phyloP scores from a whole-genome alignment of 164 flowering plant species.

The Chloranthus sessilifolius region DNA sequence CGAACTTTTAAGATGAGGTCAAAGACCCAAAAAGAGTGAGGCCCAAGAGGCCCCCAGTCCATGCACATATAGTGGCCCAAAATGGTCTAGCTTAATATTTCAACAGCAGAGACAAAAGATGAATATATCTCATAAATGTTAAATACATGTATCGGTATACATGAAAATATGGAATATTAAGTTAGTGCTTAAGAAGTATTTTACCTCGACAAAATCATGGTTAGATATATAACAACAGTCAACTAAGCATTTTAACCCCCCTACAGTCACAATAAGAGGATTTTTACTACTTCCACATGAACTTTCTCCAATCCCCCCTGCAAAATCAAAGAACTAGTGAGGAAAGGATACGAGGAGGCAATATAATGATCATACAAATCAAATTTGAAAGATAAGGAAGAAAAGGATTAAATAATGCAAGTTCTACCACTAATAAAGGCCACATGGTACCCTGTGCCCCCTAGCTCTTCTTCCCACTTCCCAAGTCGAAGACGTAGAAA shows the following conservation, averaged over 20 bases:
- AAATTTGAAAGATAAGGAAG: neutral
- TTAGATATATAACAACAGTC: constrained; percentile 69
- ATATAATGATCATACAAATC: neutral
- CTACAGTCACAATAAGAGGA: constrained; percentile 42
- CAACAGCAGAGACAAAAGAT: too few species aligned
- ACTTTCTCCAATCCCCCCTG: constrained; percentile 33
- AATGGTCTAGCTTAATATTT: too few species aligned
- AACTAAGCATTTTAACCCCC: constrained; percentile 52
- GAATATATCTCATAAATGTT: too few species aligned
- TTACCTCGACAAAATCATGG: constrained; percentile 84
- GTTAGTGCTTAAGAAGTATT: too few species aligned
- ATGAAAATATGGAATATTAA: too few species aligned
- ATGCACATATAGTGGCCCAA: too few species aligned
- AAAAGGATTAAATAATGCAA: neutral
- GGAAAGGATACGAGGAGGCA: neutral
- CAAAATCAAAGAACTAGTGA: constrained; percentile 2
- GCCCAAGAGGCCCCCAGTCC: too few species aligned
- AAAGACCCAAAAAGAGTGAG: too few species aligned
- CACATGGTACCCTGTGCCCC: constrained; percentile 70
- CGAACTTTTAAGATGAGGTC: too few species aligned
- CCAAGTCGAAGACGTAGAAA: constrained; percentile 70
- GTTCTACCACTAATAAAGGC: constrained; percentile 63
- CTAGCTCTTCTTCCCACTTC: constrained; percentile 60
- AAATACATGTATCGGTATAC: too few species aligned
- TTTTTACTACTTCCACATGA: constrained; percentile 19